Evolutionary conservation across 371 early-diverging fungal species (phyloP).

Genomic region (Mucor racemosus): DNA sequence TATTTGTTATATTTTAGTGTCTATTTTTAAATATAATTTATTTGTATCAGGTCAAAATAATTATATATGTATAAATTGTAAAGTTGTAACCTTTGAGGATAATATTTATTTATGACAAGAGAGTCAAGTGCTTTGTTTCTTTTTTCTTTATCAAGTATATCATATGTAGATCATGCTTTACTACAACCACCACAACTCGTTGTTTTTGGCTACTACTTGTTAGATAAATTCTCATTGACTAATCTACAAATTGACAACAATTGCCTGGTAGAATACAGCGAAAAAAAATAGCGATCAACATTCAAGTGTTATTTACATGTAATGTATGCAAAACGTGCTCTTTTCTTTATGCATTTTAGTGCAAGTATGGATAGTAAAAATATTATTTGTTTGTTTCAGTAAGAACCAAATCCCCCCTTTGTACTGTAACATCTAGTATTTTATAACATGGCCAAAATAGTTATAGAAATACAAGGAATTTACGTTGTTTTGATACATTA

Average conservation of each 20-base stretch:
- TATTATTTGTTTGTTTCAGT: slow-evolving; percentile 3
- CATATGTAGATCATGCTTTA: slow-evolving; percentile 3
- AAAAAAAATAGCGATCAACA: background rate
- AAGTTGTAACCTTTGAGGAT: slow-evolving; percentile 8
- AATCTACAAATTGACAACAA: background rate
- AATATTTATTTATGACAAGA: background rate
- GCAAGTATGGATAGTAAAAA: background rate
- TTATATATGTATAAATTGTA: background rate
- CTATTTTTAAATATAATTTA: slow-evolving; percentile 4
- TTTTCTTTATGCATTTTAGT: slow-evolving; percentile 1
- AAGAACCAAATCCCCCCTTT: background rate
- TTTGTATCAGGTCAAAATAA: slow-evolving; percentile 3
- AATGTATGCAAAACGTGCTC: slow-evolving; percentile 5
- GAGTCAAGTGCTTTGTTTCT: background rate
- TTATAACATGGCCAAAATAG: background rate
- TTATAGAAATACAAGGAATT: background rate
- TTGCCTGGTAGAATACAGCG: background rate
- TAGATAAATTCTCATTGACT: background rate
- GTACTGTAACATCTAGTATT: background rate
- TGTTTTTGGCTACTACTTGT: background rate
- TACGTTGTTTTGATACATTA: background rate
- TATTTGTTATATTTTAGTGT: background rate
- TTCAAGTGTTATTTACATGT: background rate
- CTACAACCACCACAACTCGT: background rate
- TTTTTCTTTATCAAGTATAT: background rate